phyloP scores from a whole-genome alignment of 305 asterid genomes.

The Fraxinus sp. region DNA sequence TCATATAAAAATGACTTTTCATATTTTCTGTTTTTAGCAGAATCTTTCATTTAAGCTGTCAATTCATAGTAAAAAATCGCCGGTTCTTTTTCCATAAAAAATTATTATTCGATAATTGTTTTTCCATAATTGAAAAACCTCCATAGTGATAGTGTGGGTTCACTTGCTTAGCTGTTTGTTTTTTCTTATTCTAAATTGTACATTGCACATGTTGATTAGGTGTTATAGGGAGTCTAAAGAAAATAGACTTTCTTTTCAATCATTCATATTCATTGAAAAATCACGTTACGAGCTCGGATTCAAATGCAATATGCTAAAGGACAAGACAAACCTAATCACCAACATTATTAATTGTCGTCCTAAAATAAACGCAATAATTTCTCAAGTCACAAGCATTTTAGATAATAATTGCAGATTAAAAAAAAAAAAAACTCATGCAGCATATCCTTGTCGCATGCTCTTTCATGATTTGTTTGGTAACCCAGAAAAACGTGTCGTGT shows the following conservation, averaged over 20 bases:
- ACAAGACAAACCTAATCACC: background rate
- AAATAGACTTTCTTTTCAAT: background rate
- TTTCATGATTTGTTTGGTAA: too few species aligned
- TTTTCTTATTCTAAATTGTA: background rate
- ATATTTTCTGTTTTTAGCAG: background rate
- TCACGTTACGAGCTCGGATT: background rate
- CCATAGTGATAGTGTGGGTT: background rate
- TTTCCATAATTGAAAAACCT: background rate
- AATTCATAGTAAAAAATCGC: background rate
- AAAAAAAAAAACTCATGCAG: background rate
- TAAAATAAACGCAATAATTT: background rate
- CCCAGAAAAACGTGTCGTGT: too few species aligned
- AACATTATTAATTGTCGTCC: background rate
- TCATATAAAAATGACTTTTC: background rate
- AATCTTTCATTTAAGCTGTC: background rate
- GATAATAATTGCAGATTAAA: background rate
- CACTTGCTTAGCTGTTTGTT: background rate
- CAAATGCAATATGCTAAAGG: background rate
- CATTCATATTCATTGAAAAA: too few species aligned
- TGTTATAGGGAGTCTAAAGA: conserved; percentile 1
- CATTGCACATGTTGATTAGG: background rate
- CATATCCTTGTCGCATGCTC: background rate
- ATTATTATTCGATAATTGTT: background rate
- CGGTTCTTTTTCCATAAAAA: background rate
- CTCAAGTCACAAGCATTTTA: background rate